Evolutionary conservation across 1,139 yeast species (phyloP), one percentile per base, ranked within the genome.

Genomic region (Suhomyces terraborum): DNA sequence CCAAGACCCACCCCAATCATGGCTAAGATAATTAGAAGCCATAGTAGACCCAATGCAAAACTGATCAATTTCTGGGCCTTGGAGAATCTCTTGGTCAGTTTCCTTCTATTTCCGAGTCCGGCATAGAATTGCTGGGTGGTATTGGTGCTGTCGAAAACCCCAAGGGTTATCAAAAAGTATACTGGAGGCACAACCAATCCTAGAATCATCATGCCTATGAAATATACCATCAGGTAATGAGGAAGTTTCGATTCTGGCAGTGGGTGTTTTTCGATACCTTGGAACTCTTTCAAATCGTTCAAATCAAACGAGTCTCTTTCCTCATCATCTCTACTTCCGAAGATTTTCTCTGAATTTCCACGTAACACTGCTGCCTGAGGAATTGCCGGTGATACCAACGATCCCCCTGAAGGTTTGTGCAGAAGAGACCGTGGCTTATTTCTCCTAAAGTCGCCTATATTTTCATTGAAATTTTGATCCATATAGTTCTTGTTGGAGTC

Each of bases 1-100:
- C 73, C 75, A 20, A 71, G 46, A 0, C 75, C 74, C 6, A 70
- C 67, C 0, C 70, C 75, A 13, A 71, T 66, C 75, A 69, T 67
- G 10, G 73, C 68, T 20, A 69, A 43, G 4, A 68, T 58, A 4
- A 63, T 49, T 10, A 50, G 40, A 7, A 66, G 38, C 77, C 77
- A 71, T 2, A 61, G 9, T 8, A 69, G 13, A 3, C 76, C 76
- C 3, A 66, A 17, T 0, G 52, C 43, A 6, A 65, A 45, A 52
- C 75, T 66, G 28, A 56, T 35, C 3, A 61, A 24, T 49, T 70
- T 71, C 47, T 71, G 77, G 24, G 50, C 40, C 35, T 52, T 55
- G 4, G 68, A 58, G 46, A 65, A 71, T 35, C 53, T 43, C 29
- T 54, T 49, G 49, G 47, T 54, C 56, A 49, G 49, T 42, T 24